phyloP scores from a whole-genome alignment of 768 basidiomycete species.

The Serendipita sp. region DNA sequence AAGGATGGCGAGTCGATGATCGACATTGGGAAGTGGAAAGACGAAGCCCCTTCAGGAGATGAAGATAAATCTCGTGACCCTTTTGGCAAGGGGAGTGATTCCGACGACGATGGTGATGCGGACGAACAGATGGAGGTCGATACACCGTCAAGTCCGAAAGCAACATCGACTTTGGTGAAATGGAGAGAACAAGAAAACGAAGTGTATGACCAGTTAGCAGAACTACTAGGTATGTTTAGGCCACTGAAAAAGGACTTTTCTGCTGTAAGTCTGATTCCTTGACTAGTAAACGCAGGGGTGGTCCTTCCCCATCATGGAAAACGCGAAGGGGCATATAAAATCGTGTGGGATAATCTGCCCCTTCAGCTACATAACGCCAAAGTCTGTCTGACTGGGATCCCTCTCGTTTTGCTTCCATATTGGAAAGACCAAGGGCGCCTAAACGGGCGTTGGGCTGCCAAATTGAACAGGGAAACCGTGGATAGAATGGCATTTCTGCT shows the following conservation, averaged over 20 bases:
- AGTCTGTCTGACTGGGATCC: not conserved
- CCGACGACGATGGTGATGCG: not conserved
- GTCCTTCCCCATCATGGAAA: not conserved
- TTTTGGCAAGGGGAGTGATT: too few species aligned
- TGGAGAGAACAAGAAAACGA: not conserved
- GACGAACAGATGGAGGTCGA: not conserved
- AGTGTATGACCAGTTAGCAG: not conserved
- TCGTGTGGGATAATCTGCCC: not conserved
- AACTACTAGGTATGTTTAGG: not conserved
- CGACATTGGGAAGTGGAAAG: not conserved
- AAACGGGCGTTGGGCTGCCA: not conserved
- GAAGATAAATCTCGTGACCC: too few species aligned
- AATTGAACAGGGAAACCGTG: not conserved
- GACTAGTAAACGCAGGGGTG: not conserved
- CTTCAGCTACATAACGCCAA: not conserved
- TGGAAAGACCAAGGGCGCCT: not conserved
- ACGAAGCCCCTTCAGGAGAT: not conserved
- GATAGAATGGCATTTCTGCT: not conserved
- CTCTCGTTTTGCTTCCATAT: not conserved
- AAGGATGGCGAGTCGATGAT: not conserved
- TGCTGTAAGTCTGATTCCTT: not conserved
- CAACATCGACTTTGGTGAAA: not conserved
- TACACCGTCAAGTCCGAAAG: not conserved
- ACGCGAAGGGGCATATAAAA: not conserved
- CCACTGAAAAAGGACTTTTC: too few species aligned